Evolutionary conservation across 1,139 yeast species (phyloP).

Genomic region (Lodderomyces oxycetoniae): DNA sequence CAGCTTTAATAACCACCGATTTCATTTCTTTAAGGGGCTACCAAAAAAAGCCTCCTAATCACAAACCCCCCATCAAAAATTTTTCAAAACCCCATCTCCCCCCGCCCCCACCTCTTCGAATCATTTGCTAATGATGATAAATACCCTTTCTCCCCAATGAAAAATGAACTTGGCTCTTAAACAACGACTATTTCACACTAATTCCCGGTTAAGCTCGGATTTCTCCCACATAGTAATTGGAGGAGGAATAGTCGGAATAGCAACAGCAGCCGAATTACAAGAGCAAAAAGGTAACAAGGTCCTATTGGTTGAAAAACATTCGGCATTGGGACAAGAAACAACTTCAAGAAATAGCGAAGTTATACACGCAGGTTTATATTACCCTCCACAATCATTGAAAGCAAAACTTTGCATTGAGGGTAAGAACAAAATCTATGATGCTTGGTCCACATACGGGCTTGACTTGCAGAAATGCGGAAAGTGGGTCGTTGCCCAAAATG

Average conservation of each 20-base stretch:
- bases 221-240: constrained; percentile 81
- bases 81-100: no score
- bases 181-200: constrained; percentile 8
- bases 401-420: constrained; percentile 71
- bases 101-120: neutral
- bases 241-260: constrained; percentile 84
- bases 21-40: no score
- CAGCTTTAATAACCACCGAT: no score
- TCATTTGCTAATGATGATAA: neutral
- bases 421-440: constrained; percentile 56
- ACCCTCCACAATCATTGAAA: constrained; percentile 64
- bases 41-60: no score
- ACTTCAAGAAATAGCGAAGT: constrained; percentile 88
- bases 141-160: neutral
- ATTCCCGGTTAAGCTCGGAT: constrained; percentile 29
- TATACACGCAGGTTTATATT: constrained; percentile 85
- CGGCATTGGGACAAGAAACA: constrained; percentile 68
- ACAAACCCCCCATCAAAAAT: no score
- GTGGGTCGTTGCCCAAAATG: constrained; percentile 82
- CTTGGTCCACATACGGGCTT: constrained; percentile 38
- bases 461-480: constrained; percentile 68
- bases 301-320: constrained; percentile 64
- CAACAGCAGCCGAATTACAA: constrained; percentile 70
- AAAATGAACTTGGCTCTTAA: neutral
- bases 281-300: constrained; percentile 42